Evolutionary conservation across 83 land plant genomes (phyloP), one percentile per base, ranked within the genome.

Genomic region (Picea mariana): DNA sequence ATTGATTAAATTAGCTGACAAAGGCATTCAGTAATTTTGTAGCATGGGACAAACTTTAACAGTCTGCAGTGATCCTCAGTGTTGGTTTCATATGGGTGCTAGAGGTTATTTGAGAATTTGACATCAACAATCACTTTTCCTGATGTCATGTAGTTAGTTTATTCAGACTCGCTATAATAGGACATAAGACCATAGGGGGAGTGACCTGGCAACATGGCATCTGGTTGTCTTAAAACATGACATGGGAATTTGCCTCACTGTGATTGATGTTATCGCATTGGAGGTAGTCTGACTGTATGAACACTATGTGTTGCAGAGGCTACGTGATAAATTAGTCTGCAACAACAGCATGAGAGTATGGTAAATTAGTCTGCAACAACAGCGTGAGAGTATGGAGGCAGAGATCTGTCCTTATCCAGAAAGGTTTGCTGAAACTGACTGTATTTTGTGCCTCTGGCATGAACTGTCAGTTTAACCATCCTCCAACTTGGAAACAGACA

Each of bases 391-490:
- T 38, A 38, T 38, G 40, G 40, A 38, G 40, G 40, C 40, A 38
- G 40, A 38, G 1, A 38, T 3, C 1, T 1, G 40, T 1, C 40
- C 40, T 38, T 38, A 38, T 38, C 40, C 1, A 38, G 40, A 38
- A 38, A 38, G 40, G 40, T 3, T 5, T 3, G 40, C 2, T 38
- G 40, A 38, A 38, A 75, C 89, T 86, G 40, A 38, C 40, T 42
- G 96, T 92, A 58, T 81, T 86, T 12, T 94, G 96, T 77, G 85
- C 92, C 80, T 94, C 84, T 3, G 40, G 40, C 40, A 38, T 3
- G 40, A 38, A 5, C 40, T 38, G 40, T 38, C 40, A 38, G 40
- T 38, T 38, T 38, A 38, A 38, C 40, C 38, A 38, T 38, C 40
- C 40, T 38, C 40, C 40, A 38, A 38, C 1, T 38, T 3, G 40